Base-by-base conservation (phyloP, 495 filamentous ascomycete species). In the Lindgomyces ingoldianus region DNA sequence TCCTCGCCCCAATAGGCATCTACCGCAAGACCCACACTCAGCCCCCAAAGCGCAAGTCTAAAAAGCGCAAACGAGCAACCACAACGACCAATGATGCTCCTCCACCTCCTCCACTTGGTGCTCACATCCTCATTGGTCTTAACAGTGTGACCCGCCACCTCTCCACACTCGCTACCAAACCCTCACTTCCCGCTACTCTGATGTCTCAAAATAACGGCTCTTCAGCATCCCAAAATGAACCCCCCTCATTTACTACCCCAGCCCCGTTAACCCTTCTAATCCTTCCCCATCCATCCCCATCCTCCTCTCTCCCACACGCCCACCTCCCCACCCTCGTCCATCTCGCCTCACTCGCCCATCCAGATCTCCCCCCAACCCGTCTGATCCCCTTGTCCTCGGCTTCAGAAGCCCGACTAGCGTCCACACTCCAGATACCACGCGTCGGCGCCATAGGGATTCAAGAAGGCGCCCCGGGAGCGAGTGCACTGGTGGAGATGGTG, bases 71-170 rank as follows among this genome's bases (percentile, higher is more conserved):
- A 76, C 53, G 42, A n/a, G 44, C 12, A 27, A 48, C 55, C 39
- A 19, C 14, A 22, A 63, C 47, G 10, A 22, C n/a, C 19, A 45
- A 57, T 45, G 25, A 48, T 12, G 27, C 57, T 57, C 79, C 39
- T 76, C 81, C 67, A 21, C 64, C 63, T 22, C 56, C 60, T 22
- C 84, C 83, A 19, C 80, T 87, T 10, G 67, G 74, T n/a, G 65
- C 74, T 9, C 77, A 81, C 64, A 57, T 89, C 41, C 81, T 84
- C 4, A 70, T 89, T 39, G 87, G 87, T 19, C 75, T 89, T 49
- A 79, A 84, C 60, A 74, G 72, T 50, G 80, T 87, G 47, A 84
- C 80, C 14, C 78, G 81, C n/a, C 75, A 72, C 56, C 77, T 90
- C 1, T 79, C 85, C 62, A 47, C 60, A 19, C 70, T 77, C n/a